Conservation (phyloP, 768 basidiomycete species). For the Amanita muscaria region DNA sequence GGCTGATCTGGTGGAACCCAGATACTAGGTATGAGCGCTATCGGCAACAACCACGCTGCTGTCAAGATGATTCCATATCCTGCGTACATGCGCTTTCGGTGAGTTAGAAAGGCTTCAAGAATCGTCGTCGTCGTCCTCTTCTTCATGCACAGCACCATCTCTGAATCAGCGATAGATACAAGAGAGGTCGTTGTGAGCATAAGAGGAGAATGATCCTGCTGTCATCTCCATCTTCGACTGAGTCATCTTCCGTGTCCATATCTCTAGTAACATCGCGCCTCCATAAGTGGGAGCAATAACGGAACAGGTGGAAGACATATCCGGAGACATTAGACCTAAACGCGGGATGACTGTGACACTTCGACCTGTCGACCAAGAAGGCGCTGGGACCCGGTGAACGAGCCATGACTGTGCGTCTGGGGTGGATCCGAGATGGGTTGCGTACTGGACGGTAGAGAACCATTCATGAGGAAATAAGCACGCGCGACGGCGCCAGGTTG, state of each 20-base stretch:
- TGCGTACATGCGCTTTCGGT: constrained; percentile 15
- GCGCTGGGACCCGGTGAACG: not conserved
- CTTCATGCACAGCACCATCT: constrained; percentile 18
- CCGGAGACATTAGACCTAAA: not conserved
- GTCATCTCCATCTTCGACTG: constrained; percentile 20
- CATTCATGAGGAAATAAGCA: constrained; percentile 50
- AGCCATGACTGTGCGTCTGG: not conserved
- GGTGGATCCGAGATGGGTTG: too few relatives aligned
- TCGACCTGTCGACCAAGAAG: constrained; percentile 3
- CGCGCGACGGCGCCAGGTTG: constrained; percentile 30
- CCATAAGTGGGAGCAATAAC: not conserved
- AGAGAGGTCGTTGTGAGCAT: constrained; percentile 31
- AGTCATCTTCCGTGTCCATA: constrained; percentile 6
- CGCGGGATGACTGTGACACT: not conserved
- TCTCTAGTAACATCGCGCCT: constrained; percentile 2
- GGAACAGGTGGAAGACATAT: constrained; percentile 1
- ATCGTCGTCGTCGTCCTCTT: constrained; percentile 14
- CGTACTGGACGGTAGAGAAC: constrained; percentile 22
- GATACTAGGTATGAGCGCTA: constrained; percentile 67
- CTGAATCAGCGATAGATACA: constrained; percentile 26
- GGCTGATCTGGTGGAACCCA: constrained; percentile 30
- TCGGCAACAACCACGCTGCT: constrained; percentile 74
- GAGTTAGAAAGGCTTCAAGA: not conserved
- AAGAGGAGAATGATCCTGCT: constrained; percentile 50
- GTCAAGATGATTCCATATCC: constrained; percentile 70